Conservation (phyloP, 2,329 filamentous ascomycete genomes). For the Fusarium graminum region DNA sequence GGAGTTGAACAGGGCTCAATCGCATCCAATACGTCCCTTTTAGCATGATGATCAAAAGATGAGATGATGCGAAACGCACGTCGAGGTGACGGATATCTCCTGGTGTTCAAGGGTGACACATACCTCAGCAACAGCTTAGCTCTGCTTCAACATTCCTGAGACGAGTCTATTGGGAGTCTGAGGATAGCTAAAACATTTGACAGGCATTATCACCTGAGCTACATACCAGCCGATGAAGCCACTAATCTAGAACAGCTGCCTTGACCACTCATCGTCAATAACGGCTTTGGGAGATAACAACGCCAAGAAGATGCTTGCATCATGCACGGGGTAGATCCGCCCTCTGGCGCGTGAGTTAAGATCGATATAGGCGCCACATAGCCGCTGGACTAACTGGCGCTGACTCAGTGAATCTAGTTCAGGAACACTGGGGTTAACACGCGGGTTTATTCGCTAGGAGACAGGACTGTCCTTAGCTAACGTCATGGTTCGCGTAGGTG, state of each 20-base stretch:
- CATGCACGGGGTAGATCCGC: neutral
- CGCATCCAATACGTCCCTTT: neutral
- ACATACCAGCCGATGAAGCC: neutral
- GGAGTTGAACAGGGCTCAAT: neutral
- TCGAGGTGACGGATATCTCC: neutral
- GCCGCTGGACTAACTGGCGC: neutral
- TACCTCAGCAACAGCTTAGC: neutral
- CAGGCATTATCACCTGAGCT: too few relatives aligned
- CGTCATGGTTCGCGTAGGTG: neutral
- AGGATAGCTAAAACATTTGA: neutral
- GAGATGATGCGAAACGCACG: neutral
- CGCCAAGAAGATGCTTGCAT: neutral
- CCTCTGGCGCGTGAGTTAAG: accelerated
- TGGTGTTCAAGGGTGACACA: neutral
- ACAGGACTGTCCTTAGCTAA: too few relatives aligned
- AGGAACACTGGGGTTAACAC: neutral
- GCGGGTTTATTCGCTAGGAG: too few relatives aligned
- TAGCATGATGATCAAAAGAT: neutral
- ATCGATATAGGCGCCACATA: neutral
- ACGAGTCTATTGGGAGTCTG: too few relatives aligned
- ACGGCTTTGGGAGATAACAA: neutral
- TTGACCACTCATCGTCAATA: neutral
- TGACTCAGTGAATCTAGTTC: neutral
- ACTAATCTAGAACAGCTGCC: neutral
- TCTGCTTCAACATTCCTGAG: slow-evolving; percentile 7